Evolutionary conservation across 306 rosid species (phyloP).

Genomic region (Vigna angularis): DNA sequence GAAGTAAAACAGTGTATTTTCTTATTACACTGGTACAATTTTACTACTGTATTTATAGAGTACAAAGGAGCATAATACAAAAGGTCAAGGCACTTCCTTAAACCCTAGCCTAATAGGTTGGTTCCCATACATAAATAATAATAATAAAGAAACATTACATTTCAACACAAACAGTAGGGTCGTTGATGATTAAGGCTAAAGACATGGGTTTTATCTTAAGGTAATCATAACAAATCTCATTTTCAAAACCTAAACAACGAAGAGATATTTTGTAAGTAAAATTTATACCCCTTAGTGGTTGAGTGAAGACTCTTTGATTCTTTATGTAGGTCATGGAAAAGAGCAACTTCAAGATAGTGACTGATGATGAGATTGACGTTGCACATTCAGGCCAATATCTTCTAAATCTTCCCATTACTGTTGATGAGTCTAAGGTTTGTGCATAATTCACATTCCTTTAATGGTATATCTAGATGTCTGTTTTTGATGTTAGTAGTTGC

Average conservation of each 20-base stretch:
- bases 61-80: too few relatives aligned
- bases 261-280: slow-evolving; percentile 11
- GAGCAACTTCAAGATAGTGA: slow-evolving; percentile 89
- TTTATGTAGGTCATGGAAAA: slow-evolving; percentile 82
- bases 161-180: not conserved
- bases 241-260: slow-evolving; percentile 26
- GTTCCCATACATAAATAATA: too few relatives aligned
- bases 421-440: slow-evolving; percentile 92
- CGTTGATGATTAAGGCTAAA: slow-evolving; percentile 8
- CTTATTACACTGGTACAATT: too few relatives aligned
- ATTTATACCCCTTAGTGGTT: not conserved
- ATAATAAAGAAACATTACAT: too few relatives aligned
- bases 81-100: too few relatives aligned
- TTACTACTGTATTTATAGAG: too few relatives aligned
- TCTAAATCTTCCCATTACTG: slow-evolving; percentile 90
- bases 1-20: too few relatives aligned
- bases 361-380: slow-evolving; percentile 79
- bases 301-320: slow-evolving; percentile 35
- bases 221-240: not conserved
- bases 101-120: too few relatives aligned
- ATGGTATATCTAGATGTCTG: slow-evolving; percentile 36
- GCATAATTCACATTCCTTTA: slow-evolving; percentile 3
- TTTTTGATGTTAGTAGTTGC: slow-evolving; percentile 46
- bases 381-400: slow-evolving; percentile 94
- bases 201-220: slow-evolving; percentile 15